These are phyloP conservation scores for Psilocybe sp. DNA, from an alignment of 768 basidiomycete species.

Conservation along the genomic window DNA sequence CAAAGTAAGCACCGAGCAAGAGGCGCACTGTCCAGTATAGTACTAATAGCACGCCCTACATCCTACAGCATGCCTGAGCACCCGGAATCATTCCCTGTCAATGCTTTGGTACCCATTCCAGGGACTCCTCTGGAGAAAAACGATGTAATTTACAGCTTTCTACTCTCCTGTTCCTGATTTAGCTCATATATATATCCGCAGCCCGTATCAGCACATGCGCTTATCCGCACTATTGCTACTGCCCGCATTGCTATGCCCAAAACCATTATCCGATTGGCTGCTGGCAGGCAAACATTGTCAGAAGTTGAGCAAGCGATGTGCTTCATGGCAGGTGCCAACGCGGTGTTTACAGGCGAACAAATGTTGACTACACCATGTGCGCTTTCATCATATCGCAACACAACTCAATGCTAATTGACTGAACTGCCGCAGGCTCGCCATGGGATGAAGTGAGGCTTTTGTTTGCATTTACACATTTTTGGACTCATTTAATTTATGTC, in stretches of 20 bases:
- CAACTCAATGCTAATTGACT: neutral
- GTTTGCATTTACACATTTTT: neutral
- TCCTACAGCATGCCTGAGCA: slow-evolving; percentile 81
- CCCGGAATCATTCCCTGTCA: slow-evolving; percentile 98
- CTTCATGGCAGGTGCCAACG: slow-evolving; percentile 98
- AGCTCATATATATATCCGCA: slow-evolving; percentile 26
- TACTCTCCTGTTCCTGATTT: slow-evolving; percentile 32
- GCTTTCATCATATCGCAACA: slow-evolving; percentile 24
- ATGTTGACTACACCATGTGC: slow-evolving; percentile 97
- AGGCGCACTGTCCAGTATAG: neutral
- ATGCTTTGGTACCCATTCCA: slow-evolving; percentile 92
- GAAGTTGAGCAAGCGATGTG: slow-evolving; percentile 97
- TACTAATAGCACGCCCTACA: slow-evolving; percentile 14
- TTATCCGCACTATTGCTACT: slow-evolving; percentile 93
- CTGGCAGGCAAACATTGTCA: slow-evolving; percentile 83
- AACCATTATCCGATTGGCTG: slow-evolving; percentile 94
- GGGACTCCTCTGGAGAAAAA: slow-evolving; percentile 93
- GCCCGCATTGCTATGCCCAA: slow-evolving; percentile 88
- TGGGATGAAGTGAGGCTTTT: slow-evolving; percentile 78
- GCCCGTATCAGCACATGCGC: slow-evolving; percentile 79
- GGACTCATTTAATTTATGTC: slow-evolving; percentile 7
- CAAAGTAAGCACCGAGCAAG: slow-evolving; percentile 56
- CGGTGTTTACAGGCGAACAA: slow-evolving; percentile 96
- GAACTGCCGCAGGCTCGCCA: slow-evolving; percentile 61
- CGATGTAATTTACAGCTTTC: slow-evolving; percentile 47